Conservation (phyloP, 1,139 yeast genomes). For the Blastobotrys capitulatus region DNA sequence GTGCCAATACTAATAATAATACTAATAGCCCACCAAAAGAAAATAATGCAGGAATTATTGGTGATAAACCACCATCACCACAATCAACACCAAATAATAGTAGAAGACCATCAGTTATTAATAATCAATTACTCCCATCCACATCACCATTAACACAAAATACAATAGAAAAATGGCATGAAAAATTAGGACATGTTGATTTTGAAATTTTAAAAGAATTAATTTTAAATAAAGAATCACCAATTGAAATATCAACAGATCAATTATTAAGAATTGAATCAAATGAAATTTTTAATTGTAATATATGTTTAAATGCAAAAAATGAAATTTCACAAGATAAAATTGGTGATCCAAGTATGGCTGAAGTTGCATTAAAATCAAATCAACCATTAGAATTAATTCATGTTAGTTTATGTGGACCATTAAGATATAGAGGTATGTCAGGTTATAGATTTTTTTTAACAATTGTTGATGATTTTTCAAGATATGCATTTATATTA, state of each 20-base stretch:
- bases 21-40: background rate
- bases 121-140: too few relatives aligned
- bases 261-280: background rate
- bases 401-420: conserved; percentile 12
- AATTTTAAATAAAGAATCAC: background rate
- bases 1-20: background rate
- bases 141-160: background rate
- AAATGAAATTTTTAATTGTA: background rate
- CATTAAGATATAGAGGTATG: conserved; percentile 8
- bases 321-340: conserved; percentile 2
- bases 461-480: conserved; percentile 10
- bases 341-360: conserved; percentile 8
- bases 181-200: conserved; percentile 3
- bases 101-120: background rate
- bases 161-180: conserved; percentile 2
- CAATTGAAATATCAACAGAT: background rate
- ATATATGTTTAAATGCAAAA: conserved; percentile 2
- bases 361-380: conserved; percentile 12
- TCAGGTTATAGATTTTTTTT: conserved; percentile 6
- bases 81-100: background rate
- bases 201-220: conserved; percentile 2
- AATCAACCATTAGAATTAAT: conserved; percentile 11
- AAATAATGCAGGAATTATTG: background rate
- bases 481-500: conserved; percentile 8
- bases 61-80: conserved; percentile 8